Conservation (phyloP, 371 early-diverging fungal species). For the Polyrhizophydium stewartii region DNA sequence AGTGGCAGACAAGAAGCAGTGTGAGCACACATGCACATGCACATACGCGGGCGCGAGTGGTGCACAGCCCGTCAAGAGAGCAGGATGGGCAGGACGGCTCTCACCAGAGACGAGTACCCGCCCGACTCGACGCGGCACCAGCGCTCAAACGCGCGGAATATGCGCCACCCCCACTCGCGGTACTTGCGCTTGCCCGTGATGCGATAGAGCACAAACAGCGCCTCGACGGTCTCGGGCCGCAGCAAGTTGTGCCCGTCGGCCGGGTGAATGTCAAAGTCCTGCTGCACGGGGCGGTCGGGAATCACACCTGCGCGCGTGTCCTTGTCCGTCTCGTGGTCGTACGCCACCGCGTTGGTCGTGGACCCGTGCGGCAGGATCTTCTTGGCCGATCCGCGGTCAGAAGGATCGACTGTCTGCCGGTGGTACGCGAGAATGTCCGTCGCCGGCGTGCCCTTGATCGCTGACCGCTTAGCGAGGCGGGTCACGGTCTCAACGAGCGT, state of each 20-base stretch:
- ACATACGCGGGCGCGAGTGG: background rate
- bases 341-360: background rate
- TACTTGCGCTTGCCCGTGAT: slow-evolving; percentile 75
- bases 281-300: slow-evolving; percentile 19
- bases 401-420: background rate
- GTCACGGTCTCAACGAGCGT: no score
- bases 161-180: slow-evolving; percentile 89
- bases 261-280: slow-evolving; percentile 62
- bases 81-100: background rate
- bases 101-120: slow-evolving; percentile 70
- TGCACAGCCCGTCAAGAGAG: background rate
- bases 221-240: slow-evolving; percentile 88
- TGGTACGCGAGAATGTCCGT: background rate
- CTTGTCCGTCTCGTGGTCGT: background rate
- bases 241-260: slow-evolving; percentile 56
- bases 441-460: no score
- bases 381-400: slow-evolving; percentile 5
- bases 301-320: slow-evolving; percentile 9
- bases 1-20: background rate
- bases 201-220: slow-evolving; percentile 77
- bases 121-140: slow-evolving; percentile 63
- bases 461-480: no score
- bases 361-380: background rate
- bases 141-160: slow-evolving; percentile 78
- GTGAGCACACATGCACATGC: background rate